Evolutionary conservation across 2,329 filamentous ascomycete genomes (phyloP).

Genomic region (Aspergillus tamarii): DNA sequence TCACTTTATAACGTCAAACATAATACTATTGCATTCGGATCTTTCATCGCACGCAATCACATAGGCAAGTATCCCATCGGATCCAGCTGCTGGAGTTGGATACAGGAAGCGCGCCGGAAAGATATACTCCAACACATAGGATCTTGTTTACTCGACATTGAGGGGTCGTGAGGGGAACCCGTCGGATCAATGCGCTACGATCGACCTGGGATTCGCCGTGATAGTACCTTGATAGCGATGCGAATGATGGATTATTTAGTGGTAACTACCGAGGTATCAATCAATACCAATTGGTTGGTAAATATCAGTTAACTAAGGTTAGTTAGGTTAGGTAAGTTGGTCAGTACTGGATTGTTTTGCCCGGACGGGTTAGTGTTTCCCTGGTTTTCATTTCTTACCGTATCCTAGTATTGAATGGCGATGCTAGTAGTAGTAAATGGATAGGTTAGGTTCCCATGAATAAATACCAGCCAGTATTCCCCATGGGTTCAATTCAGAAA

Average conservation of each 20-base stretch:
- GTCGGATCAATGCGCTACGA: background rate
- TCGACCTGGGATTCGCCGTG: background rate
- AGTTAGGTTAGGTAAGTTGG: background rate
- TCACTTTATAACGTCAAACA: background rate
- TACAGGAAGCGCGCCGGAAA: background rate
- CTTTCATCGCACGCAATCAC: background rate
- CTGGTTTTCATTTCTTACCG: background rate
- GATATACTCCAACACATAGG: background rate
- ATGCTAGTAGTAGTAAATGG: background rate
- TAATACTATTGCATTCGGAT: background rate
- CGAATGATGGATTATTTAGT: background rate
- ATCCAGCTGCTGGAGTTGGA: constrained; percentile 24
- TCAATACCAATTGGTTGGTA: background rate
- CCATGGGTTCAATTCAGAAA: background rate
- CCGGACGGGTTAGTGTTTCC: constrained; percentile 26
- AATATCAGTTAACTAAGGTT: background rate
- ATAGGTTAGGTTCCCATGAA: no score
- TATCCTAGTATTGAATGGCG: background rate
- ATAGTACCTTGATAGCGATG: background rate
- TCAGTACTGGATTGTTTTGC: constrained; percentile 24
- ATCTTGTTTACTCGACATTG: background rate
- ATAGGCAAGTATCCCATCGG: constrained; percentile 5
- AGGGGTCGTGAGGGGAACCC: constrained; percentile 11
- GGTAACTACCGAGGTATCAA: background rate
- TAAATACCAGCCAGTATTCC: background rate